Percentiles rank a stretch among this genome's conserved stretches.
Evolutionary conservation across 257 asterid genomes (phyloP).

Genomic region (Scutellaria baicalensis): DNA sequence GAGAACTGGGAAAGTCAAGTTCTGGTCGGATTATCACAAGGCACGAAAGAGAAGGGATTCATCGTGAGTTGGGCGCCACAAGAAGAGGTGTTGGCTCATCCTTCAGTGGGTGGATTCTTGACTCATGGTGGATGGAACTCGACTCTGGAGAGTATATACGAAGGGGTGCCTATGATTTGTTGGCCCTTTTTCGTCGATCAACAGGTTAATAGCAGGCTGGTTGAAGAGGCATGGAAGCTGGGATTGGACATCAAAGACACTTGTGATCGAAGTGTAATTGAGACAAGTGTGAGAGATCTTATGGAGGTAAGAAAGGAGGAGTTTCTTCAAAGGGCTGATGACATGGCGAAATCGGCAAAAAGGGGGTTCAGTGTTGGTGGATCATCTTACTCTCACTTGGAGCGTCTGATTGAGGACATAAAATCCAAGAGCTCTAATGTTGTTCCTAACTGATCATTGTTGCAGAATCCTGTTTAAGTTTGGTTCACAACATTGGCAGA

Average conservation of each 20-base stretch:
- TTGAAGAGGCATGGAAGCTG: slow-evolving; percentile 34
- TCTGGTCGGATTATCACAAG: slow-evolving; percentile 11
- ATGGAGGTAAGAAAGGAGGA: slow-evolving; percentile 44
- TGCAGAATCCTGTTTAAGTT: no score
- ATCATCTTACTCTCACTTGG: slow-evolving; percentile 26
- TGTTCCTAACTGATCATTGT: no score
- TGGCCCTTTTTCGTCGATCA: slow-evolving; percentile 46
- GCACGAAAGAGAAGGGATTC: slow-evolving; percentile 27
- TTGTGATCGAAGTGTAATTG: slow-evolving; percentile 32
- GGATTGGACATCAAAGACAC: slow-evolving; percentile 57
- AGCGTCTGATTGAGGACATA: slow-evolving; percentile 37
- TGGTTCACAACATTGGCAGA: no score
- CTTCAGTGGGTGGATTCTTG: slow-evolving; percentile 30
- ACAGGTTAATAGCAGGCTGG: slow-evolving; percentile 38
- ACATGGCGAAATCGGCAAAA: slow-evolving; percentile 21
- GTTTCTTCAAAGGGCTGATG: slow-evolving; percentile 21
- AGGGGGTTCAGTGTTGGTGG: slow-evolving; percentile 33
- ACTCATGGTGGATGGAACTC: slow-evolving; percentile 49
- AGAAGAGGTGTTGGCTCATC: slow-evolving; percentile 31
- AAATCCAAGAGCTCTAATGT: neutral
- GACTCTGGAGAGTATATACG: slow-evolving; percentile 31
- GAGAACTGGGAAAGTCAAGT: neutral
- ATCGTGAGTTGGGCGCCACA: slow-evolving; percentile 46
- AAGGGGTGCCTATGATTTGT: slow-evolving; percentile 43
- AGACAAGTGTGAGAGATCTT: slow-evolving; percentile 35